These are phyloP conservation scores for Macadamia integrifolia DNA, from an alignment of 164 flowering plant species.

Conservation along the genomic window DNA sequence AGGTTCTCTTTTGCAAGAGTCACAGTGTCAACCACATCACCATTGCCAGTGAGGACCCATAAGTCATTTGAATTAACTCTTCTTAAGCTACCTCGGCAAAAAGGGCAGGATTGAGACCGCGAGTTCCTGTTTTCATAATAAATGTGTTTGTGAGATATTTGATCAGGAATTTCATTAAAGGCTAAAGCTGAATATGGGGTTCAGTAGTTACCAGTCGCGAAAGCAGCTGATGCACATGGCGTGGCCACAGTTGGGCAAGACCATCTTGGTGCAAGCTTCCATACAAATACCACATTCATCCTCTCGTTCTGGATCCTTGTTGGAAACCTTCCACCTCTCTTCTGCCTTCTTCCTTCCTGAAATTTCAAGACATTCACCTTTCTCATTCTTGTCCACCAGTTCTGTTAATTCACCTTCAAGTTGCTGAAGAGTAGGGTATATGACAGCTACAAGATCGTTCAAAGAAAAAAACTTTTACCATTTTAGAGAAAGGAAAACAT, in stretches of 20 bases:
- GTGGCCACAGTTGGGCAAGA: slow-evolving; percentile 68
- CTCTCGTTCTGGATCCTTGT: slow-evolving; percentile 37
- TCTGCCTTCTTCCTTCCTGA: slow-evolving; percentile 17
- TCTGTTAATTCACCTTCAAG: slow-evolving; percentile 43
- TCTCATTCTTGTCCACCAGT: slow-evolving; percentile 21
- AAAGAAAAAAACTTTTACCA: too few relatives aligned
- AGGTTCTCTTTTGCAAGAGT: slow-evolving; percentile 62
- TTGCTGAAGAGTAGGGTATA: slow-evolving; percentile 63
- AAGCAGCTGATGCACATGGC: slow-evolving; percentile 64
- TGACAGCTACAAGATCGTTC: slow-evolving; percentile 50
- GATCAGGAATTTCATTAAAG: not conserved
- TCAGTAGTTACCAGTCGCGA: slow-evolving; percentile 49
- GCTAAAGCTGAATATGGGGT: not conserved
- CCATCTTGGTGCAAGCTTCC: slow-evolving; percentile 54
- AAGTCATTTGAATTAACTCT: slow-evolving; percentile 56
- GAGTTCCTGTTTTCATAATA: slow-evolving; percentile 39
- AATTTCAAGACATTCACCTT: slow-evolving; percentile 15
- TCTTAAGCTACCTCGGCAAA: slow-evolving; percentile 70
- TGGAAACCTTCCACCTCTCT: slow-evolving; percentile 19
- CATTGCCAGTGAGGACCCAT: slow-evolving; percentile 61
- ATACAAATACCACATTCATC: slow-evolving; percentile 84
- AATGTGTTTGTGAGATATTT: not conserved
- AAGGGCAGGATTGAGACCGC: slow-evolving; percentile 86
- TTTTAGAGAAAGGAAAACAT: too few relatives aligned
- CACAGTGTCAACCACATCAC: slow-evolving; percentile 48